phyloP scores from a whole-genome alignment of 345 rosid species.

The Euphorbia peplus region DNA sequence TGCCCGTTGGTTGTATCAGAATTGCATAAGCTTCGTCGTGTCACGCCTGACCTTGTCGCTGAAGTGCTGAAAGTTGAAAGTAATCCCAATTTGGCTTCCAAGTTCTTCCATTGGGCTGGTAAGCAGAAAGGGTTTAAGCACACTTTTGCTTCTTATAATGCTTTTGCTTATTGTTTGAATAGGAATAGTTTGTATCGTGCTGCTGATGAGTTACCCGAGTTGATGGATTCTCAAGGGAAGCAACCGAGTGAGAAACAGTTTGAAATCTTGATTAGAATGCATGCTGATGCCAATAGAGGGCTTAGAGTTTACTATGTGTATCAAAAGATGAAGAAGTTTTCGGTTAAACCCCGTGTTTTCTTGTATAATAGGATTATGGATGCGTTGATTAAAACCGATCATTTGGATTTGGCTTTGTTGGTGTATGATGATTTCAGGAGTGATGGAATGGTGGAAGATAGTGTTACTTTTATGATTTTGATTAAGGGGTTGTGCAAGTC shows the following conservation, averaged over 20 bases:
- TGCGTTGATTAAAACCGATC: conserved; percentile 54
- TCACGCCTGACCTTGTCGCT: conserved; percentile 69
- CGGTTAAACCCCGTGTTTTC: conserved; percentile 62
- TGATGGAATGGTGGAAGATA: conserved; percentile 70
- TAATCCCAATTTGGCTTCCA: conserved; percentile 58
- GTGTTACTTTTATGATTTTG: conserved; percentile 70
- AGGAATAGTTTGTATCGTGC: conserved; percentile 60
- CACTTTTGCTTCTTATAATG: conserved; percentile 77
- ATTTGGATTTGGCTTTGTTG: conserved; percentile 65
- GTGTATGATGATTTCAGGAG: conserved; percentile 81
- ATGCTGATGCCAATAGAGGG: conserved; percentile 73
- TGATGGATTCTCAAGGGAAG: conserved; percentile 84
- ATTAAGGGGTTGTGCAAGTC: conserved; percentile 76
- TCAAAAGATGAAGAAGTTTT: conserved; percentile 85
- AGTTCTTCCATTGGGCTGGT: conserved; percentile 93
- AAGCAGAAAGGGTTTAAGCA: conserved; percentile 81
- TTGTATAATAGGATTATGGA: conserved; percentile 80
- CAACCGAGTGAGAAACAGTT: conserved; percentile 80
- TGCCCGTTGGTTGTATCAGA: conserved; percentile 60
- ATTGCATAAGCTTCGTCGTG: conserved; percentile 83
- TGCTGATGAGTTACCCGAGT: conserved; percentile 82
- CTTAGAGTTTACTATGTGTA: conserved; percentile 74
- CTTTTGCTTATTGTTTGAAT: conserved; percentile 80
- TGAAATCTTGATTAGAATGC: conserved; percentile 93
- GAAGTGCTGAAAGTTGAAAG: conserved; percentile 69